Evolutionary conservation across 371 early-diverging fungal genomes (phyloP), one percentile per base, ranked within the genome.

Genomic region (Sporodiniella umbellata): DNA sequence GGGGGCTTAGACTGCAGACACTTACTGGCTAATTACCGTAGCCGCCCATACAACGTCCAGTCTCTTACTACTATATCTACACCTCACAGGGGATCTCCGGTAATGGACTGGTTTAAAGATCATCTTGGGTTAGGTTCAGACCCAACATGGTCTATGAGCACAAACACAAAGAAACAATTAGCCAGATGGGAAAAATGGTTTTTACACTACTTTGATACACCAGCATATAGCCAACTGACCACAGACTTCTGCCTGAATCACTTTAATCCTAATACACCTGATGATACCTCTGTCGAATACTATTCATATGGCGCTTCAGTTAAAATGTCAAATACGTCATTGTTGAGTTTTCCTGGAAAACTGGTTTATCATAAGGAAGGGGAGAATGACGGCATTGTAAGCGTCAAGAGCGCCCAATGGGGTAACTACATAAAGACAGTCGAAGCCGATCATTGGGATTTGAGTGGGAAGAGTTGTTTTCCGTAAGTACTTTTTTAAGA

Each of bases 61-160:
- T 87, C 92, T 4, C 66, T 95, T 19, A 92, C 94, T 0, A 94
- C 94, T 1, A 77, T 95, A n/a, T 87, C 86, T 4, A 93, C 96
- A 10, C 96, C 96, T 18, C 96, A 95, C 63, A 81, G 92, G 17
- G 96, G 96, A 6, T 83, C 84, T 28, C 83, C 89, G 11, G 87
- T 94, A 56, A 93, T 93, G 92, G 94, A 93, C 69, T 93, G 90
- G 89, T 88, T 86, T 55, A 79, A 88, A 21, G 92, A 93, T 58
- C 71, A 83, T 47, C 62, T 94, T 24, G 84, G 87, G 14, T 71
- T 90, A 1, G 78, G 78, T 22, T 40, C 21, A 21, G 40, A 21
- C 40, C 10, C 10, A 8, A 21, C 40, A 48, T 19, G 37, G 43
- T n/a, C 18, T 49, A 19, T 51, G 25, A 15, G 28, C 48, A 25